phyloP scores from a whole-genome alignment of 352 stramenopile species.

The Pythium aquatile region DNA sequence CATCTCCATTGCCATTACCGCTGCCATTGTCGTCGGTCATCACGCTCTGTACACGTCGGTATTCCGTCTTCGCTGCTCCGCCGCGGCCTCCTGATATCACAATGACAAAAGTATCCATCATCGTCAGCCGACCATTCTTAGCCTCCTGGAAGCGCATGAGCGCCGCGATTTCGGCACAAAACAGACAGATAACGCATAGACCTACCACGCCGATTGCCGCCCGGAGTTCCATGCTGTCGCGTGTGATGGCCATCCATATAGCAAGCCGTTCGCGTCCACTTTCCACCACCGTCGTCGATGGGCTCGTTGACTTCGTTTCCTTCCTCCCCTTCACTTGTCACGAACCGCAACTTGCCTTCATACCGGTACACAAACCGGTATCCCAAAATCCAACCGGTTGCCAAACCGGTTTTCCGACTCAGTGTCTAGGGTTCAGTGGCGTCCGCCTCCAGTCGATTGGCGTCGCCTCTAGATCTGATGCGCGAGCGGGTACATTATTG shows the following conservation, averaged over 20 bases:
- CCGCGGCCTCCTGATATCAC: constrained; percentile 14
- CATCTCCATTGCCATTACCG: background rate
- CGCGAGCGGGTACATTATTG: constrained; percentile 12
- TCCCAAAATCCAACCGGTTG: background rate
- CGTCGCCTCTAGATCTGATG: constrained; percentile 26
- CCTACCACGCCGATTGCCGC: constrained; percentile 30
- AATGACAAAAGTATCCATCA: background rate
- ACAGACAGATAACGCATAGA: background rate
- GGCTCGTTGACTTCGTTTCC: background rate
- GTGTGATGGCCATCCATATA: constrained; percentile 38
- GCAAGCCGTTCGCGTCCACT: constrained; percentile 8
- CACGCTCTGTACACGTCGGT: constrained; percentile 45
- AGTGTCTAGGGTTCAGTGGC: constrained; percentile 11
- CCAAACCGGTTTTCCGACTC: background rate
- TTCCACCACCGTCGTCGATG: background rate
- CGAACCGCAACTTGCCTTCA: constrained; percentile 13
- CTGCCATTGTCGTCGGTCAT: constrained; percentile 25
- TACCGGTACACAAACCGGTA: constrained; percentile 7
- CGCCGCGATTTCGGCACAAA: constrained; percentile 4
- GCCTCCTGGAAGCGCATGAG: background rate
- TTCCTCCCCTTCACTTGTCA: constrained; percentile 3
- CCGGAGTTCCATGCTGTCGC: constrained; percentile 32
- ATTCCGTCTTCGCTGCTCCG: constrained; percentile 24
- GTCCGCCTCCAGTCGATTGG: constrained; percentile 26
- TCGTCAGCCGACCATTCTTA: background rate